Evolutionary conservation across 2,329 filamentous ascomycete genomes (phyloP).

Genomic region (Ambrosiella xylebori): DNA sequence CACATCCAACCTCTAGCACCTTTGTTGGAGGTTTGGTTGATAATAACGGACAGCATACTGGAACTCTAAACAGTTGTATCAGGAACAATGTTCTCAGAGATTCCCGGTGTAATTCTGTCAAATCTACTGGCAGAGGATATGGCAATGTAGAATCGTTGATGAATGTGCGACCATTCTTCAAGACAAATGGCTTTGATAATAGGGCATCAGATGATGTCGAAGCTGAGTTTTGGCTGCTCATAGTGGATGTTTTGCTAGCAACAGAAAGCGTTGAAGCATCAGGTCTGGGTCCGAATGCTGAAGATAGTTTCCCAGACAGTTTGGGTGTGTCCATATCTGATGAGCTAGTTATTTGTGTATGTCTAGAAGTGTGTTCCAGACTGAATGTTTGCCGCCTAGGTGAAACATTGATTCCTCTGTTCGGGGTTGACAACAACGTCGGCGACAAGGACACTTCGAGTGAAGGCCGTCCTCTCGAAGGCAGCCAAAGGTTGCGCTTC

Average conservation of each 20-base stretch:
- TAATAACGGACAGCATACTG: constrained; percentile 55
- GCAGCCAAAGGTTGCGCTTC: constrained; percentile 4
- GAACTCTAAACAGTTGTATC: constrained; percentile 63
- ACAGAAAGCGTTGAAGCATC: background rate
- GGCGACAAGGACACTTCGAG: background rate
- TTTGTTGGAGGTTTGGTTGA: constrained; percentile 51
- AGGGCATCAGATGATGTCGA: constrained; percentile 26
- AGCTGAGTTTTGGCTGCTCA: constrained; percentile 19
- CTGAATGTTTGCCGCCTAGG: background rate
- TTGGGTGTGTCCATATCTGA: background rate
- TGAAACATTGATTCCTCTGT: background rate
- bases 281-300: background rate
- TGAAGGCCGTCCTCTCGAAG: constrained; percentile 1
- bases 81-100: constrained; percentile 67
- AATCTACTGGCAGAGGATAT: constrained; percentile 80
- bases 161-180: constrained; percentile 68
- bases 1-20: constrained; percentile 76
- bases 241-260: constrained; percentile 20
- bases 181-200: constrained; percentile 39
- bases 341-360: background rate
- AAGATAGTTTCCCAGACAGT: background rate
- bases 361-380: background rate
- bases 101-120: constrained; percentile 75
- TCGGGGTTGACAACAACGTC: too few relatives aligned
- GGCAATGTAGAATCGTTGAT: constrained; percentile 52